phyloP scores from a whole-genome alignment of 148 eudicot species.

The Rhododendron williamsianum region DNA sequence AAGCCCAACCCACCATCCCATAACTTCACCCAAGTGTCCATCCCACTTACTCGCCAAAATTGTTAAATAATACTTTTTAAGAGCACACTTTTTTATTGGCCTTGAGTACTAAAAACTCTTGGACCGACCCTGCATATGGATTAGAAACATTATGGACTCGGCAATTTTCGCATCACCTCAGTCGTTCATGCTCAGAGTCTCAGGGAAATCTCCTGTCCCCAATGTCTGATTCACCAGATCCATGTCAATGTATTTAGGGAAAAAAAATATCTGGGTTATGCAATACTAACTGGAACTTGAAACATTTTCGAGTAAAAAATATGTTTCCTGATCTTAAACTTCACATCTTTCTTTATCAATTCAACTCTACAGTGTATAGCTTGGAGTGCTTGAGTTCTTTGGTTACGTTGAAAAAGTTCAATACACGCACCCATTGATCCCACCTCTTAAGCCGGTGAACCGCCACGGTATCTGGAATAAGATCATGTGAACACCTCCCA shows the following conservation, averaged over 20 bases:
- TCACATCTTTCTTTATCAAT: background rate
- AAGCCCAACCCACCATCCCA: too few species aligned
- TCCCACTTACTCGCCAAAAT: too few species aligned
- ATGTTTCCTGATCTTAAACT: background rate
- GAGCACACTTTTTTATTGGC: too few species aligned
- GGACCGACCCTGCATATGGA: too few species aligned
- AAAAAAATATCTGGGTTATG: background rate
- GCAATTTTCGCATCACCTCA: too few species aligned
- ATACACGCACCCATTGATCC: conserved; percentile 50
- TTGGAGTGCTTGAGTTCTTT: conserved; percentile 25
- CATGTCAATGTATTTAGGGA: background rate
- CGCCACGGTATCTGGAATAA: conserved; percentile 43
- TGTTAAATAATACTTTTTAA: too few species aligned
- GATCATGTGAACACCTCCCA: conserved; percentile 48
- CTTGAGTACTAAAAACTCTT: too few species aligned
- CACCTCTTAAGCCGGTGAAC: conserved; percentile 51
- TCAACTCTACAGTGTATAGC: conserved; percentile 22
- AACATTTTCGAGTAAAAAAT: background rate
- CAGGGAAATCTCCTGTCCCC: too few species aligned
- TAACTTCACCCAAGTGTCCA: too few species aligned
- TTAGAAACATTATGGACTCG: too few species aligned
- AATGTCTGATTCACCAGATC: background rate
- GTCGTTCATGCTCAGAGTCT: too few species aligned
- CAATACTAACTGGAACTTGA: background rate
- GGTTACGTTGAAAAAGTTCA: conserved; percentile 48